Percentiles rank a stretch among this genome's conserved stretches.
phyloP scores from a whole-genome alignment of 2,329 filamentous ascomycete genomes.

The Capronia coronata region DNA sequence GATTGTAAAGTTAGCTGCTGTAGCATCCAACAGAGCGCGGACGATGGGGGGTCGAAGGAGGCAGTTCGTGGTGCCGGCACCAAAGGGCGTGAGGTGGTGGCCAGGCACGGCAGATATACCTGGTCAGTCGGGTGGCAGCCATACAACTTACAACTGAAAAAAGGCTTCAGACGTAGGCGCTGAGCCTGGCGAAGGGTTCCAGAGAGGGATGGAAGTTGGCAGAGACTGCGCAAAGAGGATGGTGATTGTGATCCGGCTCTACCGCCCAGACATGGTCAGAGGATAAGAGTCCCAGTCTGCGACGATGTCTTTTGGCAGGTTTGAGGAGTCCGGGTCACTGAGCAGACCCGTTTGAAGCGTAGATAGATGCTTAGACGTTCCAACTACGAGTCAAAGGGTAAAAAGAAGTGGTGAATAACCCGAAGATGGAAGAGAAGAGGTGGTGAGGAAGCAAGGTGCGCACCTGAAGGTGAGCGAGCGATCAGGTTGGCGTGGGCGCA shows the following conservation, averaged over 20 bases:
- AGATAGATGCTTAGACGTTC: constrained; percentile 29
- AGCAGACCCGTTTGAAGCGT: constrained; percentile 30
- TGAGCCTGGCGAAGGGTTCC: constrained; percentile 24
- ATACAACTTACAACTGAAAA: constrained; percentile 29
- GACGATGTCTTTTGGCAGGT: constrained; percentile 17
- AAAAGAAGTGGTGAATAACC: constrained; percentile 5
- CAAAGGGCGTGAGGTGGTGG: constrained; percentile 2
- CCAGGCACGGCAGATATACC: constrained; percentile 24
- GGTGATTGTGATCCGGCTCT: constrained; percentile 20
- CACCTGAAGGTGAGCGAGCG: constrained; percentile 3
- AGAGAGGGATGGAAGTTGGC: constrained; percentile 5
- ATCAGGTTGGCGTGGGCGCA: constrained; percentile 18
- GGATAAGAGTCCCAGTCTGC: constrained; percentile 29
- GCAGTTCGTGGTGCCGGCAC: not conserved
- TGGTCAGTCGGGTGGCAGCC: too few species aligned
- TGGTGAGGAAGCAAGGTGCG: constrained; percentile 16
- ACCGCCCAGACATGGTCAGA: constrained; percentile 26
- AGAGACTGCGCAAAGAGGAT: constrained; percentile 24
- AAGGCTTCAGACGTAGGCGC: constrained; percentile 24
- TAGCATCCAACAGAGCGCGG: not conserved
- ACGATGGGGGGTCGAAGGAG: not conserved
- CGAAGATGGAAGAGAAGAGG: constrained; percentile 14
- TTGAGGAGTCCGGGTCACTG: not conserved
- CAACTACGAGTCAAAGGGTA: not conserved
- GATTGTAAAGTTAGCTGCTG: constrained; percentile 4